A percentile compares a stretch with the other conserved stretches of the same genome.
These are phyloP conservation scores for Grosmannia clavigera DNA, from an alignment of 2,329 filamentous ascomycete genomes.

Conservation along the genomic window DNA sequence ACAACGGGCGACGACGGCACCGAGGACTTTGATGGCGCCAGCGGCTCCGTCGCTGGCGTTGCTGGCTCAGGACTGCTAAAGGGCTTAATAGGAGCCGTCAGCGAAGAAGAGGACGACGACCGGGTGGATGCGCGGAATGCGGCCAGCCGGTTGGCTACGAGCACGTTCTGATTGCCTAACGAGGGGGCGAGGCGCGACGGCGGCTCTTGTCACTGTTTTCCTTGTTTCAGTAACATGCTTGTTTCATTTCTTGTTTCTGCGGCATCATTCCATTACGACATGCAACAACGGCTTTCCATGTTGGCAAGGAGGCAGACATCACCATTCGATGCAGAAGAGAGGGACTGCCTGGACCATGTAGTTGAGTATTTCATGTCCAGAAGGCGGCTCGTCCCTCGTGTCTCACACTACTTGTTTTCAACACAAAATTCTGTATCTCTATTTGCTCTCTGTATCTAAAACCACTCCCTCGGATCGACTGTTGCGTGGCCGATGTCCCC, in stretches of 20 bases:
- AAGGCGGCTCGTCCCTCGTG: background rate
- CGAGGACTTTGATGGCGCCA: constrained; percentile 27
- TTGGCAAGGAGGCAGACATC: background rate
- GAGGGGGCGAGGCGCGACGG: background rate
- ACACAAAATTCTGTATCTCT: background rate
- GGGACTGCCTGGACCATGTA: background rate
- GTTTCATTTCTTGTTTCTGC: background rate
- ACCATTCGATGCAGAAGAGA: background rate
- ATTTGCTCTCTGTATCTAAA: background rate
- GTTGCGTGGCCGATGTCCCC: background rate
- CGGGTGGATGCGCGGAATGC: constrained; percentile 91
- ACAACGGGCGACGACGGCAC: constrained; percentile 18
- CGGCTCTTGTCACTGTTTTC: background rate
- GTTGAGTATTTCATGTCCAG: background rate
- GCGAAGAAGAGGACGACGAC: constrained; percentile 83
- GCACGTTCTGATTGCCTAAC: constrained; percentile 61
- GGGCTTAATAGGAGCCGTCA: constrained; percentile 42
- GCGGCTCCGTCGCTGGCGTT: constrained; percentile 1
- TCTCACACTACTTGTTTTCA: background rate
- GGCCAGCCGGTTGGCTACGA: constrained; percentile 82
- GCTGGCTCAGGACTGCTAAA: constrained; percentile 13
- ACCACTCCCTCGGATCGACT: background rate
- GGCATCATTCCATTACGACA: background rate
- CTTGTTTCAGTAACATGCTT: background rate
- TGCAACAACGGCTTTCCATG: background rate